Evolutionary conservation across 2,329 filamentous ascomycete species (phyloP).

Genomic region (Hymenoscyphus linearis): DNA sequence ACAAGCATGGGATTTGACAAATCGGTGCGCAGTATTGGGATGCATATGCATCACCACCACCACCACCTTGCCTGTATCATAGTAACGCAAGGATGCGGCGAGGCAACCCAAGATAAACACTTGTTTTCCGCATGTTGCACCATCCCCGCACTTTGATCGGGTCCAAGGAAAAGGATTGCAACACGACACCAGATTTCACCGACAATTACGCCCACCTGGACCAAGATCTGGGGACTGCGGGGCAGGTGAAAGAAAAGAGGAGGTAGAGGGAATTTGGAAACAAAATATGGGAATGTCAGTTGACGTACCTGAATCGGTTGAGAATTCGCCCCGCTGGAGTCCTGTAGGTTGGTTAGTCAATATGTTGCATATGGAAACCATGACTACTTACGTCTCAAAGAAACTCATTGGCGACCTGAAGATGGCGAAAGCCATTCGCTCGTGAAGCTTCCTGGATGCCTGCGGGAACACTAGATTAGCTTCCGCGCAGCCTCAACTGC

Average conservation of each 20-base stretch:
- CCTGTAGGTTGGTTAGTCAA: conserved; percentile 9
- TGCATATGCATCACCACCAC: conserved; percentile 10
- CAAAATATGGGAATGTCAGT: background rate
- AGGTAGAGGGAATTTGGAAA: background rate
- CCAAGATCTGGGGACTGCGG: conserved; percentile 2
- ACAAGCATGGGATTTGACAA: conserved; percentile 20
- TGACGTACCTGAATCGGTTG: conserved; percentile 79
- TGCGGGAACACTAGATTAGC: conserved; percentile 33
- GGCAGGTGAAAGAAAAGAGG: background rate
- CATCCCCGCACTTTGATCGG: conserved; percentile 10
- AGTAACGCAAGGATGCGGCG: background rate
- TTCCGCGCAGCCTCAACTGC: conserved; percentile 13
- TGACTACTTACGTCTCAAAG: conserved; percentile 65
- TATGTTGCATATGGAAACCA: background rate
- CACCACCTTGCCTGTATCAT: background rate
- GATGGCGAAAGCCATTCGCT: conserved; percentile 94
- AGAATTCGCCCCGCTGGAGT: conserved; percentile 94
- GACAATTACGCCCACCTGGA: background rate
- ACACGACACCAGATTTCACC: conserved; percentile 1
- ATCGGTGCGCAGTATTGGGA: conserved; percentile 12
- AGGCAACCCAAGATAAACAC: conserved; percentile 3
- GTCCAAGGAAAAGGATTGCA: conserved; percentile 10
- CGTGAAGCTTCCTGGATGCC: conserved; percentile 93
- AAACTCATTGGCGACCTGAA: conserved; percentile 98
- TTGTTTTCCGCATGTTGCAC: conserved; percentile 3